These are phyloP conservation scores for Tuber calosporum DNA, from an alignment of 495 filamentous ascomycete species.

Conservation along the genomic window DNA sequence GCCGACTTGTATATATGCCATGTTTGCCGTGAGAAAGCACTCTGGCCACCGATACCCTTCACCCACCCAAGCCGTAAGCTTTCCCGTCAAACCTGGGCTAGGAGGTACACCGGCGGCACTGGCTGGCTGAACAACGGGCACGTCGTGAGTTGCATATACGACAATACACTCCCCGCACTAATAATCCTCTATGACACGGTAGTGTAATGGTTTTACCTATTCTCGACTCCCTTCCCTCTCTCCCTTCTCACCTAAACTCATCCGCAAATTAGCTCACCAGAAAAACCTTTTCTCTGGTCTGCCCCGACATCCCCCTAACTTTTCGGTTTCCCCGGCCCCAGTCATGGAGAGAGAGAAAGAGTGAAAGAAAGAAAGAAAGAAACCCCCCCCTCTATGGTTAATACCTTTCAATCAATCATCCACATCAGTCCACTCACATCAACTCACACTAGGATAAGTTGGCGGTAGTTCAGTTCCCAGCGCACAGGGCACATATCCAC, in stretches of 20 bases:
- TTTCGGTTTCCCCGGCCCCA: not conserved
- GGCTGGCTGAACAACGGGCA: not conserved
- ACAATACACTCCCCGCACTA: not conserved
- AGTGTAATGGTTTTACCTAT: not conserved
- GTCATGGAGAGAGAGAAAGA: not conserved
- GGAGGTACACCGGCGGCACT: not conserved
- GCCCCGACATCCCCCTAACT: not conserved
- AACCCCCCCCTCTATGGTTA: not conserved
- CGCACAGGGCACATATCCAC: conserved; percentile 9
- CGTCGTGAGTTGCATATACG: not conserved
- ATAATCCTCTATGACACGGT: not conserved
- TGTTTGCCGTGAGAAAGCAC: not conserved
- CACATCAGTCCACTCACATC: not conserved
- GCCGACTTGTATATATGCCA: not conserved
- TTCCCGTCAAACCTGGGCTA: not conserved
- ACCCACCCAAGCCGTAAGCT: not conserved
- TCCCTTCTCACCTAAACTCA: not conserved
- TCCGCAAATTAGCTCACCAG: not conserved
- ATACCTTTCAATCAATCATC: not conserved
- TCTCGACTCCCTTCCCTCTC: not conserved
- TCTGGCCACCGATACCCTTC: not conserved
- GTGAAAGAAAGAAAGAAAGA: too few species aligned
- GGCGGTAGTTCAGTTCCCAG: conserved; percentile 5
- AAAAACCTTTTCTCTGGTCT: not conserved
- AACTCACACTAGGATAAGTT: not conserved